These are phyloP conservation scores for Ceratocystis diversiconidia DNA, from an alignment of 2,329 filamentous ascomycete genomes.

Conservation along the genomic window DNA sequence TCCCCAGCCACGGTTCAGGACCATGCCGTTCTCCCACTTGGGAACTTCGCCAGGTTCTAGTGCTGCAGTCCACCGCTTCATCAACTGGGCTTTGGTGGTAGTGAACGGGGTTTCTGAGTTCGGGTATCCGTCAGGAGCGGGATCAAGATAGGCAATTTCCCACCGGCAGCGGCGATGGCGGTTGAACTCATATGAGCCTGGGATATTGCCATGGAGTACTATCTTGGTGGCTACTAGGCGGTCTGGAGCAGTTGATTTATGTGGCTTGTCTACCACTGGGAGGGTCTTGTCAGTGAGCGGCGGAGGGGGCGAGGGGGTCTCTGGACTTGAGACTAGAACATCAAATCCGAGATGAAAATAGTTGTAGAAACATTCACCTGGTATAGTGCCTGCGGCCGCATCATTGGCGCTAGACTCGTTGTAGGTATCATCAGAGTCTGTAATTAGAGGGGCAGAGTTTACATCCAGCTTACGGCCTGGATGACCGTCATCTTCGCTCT, in stretches of 20 bases:
- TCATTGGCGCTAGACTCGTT: constrained; percentile 45
- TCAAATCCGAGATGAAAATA: constrained; percentile 96
- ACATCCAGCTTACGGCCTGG: not conserved
- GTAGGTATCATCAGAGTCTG: constrained; percentile 52
- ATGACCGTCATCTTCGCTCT: constrained; percentile 25
- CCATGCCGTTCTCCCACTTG: constrained; percentile 57
- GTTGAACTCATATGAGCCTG: constrained; percentile 94
- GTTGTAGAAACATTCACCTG: constrained; percentile 82
- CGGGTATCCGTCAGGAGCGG: constrained; percentile 24
- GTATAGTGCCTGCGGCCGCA: constrained; percentile 37
- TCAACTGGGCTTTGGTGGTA: constrained; percentile 55
- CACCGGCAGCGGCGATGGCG: constrained; percentile 80
- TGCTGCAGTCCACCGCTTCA: constrained; percentile 53
- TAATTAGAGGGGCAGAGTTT: constrained; percentile 30
- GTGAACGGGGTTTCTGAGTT: constrained; percentile 67
- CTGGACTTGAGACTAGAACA: constrained; percentile 70
- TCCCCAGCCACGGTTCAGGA: constrained; percentile 79
- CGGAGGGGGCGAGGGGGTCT: constrained; percentile 47
- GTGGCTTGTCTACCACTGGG: constrained; percentile 19
- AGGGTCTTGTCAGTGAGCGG: constrained; percentile 29
- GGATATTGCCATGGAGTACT: constrained; percentile 87
- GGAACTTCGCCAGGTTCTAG: constrained; percentile 42
- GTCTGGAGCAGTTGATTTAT: constrained; percentile 36
- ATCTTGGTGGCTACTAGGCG: constrained; percentile 77
- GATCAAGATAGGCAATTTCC: constrained; percentile 49